Evolutionary conservation across 108 stramenopile species (phyloP).

Genomic region (Asterionellopsis glacialis): DNA sequence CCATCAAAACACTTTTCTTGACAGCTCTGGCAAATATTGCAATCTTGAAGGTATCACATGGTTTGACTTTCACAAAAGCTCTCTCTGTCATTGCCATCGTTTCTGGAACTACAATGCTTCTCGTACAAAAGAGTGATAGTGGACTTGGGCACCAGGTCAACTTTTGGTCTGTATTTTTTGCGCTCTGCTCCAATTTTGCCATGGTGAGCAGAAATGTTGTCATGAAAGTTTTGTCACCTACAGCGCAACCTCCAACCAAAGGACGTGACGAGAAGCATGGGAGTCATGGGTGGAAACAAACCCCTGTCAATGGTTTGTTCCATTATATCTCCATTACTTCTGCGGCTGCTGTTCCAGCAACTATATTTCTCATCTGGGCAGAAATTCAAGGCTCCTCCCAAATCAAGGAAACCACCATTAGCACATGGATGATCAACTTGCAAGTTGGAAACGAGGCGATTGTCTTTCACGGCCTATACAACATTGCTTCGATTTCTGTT

Average conservation of each 20-base stretch:
- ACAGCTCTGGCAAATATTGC: too few relatives aligned
- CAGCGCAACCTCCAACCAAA: too few relatives aligned
- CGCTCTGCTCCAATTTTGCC: neutral
- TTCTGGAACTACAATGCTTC: slow-evolving; percentile 13
- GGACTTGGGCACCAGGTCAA: neutral
- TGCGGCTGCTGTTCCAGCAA: slow-evolving; percentile 12
- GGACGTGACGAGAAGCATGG: too few relatives aligned
- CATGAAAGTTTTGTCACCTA: neutral
- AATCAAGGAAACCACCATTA: slow-evolving; percentile 3
- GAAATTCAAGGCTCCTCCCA: neutral
- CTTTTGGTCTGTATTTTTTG: neutral
- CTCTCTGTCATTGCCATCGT: slow-evolving; percentile 11
- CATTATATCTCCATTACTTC: slow-evolving; percentile 17
- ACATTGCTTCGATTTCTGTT: slow-evolving; percentile 26
- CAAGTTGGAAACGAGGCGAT: slow-evolving; percentile 9
- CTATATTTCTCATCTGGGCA: neutral
- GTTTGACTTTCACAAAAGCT: slow-evolving; percentile 13
- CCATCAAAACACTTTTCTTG: slow-evolving; percentile 28
- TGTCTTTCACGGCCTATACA: slow-evolving; percentile 27
- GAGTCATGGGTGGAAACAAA: neutral
- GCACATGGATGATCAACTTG: neutral
- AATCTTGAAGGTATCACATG: slow-evolving; percentile 5
- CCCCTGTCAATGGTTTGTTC: slow-evolving; percentile 5
- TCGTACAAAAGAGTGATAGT: neutral
- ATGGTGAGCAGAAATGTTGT: neutral